phyloP scores from a whole-genome alignment of 1,284 basidiomycete genomes.

The Ustilago vetiveriae region DNA sequence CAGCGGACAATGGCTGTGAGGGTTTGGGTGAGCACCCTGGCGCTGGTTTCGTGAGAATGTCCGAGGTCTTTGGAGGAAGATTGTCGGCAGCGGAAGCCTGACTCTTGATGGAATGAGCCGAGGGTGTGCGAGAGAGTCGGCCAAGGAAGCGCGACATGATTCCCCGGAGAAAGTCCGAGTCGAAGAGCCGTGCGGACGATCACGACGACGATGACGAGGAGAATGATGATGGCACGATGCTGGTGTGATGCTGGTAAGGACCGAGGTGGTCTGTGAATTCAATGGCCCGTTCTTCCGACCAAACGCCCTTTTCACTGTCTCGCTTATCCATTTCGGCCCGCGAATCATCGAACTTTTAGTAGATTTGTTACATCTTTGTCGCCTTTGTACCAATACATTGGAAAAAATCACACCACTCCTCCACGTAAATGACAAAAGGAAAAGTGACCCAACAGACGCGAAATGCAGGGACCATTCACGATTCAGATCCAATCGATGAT shows the following conservation, averaged over 20 bases:
- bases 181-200: too few species aligned
- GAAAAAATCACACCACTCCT: too few species aligned
- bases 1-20: slow-evolving; percentile 13
- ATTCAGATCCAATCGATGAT: too few species aligned
- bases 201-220: not conserved
- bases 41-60: slow-evolving; percentile 28
- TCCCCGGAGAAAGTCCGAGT: too few species aligned
- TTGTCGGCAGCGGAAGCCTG: slow-evolving; percentile 10
- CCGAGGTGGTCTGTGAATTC: too few species aligned
- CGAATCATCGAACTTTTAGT: not conserved
- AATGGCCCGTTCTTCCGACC: too few species aligned
- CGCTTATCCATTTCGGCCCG: slow-evolving; percentile 14
- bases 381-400: too few species aligned
- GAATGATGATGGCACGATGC: too few species aligned
- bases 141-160: slow-evolving; percentile 42
- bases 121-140: slow-evolving; percentile 34
- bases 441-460: not conserved
- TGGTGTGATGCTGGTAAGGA: too few species aligned
- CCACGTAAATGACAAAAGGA: slow-evolving; percentile 14
- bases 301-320: too few species aligned
- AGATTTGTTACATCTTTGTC: slow-evolving; percentile 2
- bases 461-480: slow-evolving; percentile 25
- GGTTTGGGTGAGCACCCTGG: slow-evolving; percentile 27
- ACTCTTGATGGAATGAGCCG: slow-evolving; percentile 28
- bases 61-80: slow-evolving; percentile 37